phyloP scores from a whole-genome alignment of 208 protist species.

The Herpetomonas tarakana region DNA sequence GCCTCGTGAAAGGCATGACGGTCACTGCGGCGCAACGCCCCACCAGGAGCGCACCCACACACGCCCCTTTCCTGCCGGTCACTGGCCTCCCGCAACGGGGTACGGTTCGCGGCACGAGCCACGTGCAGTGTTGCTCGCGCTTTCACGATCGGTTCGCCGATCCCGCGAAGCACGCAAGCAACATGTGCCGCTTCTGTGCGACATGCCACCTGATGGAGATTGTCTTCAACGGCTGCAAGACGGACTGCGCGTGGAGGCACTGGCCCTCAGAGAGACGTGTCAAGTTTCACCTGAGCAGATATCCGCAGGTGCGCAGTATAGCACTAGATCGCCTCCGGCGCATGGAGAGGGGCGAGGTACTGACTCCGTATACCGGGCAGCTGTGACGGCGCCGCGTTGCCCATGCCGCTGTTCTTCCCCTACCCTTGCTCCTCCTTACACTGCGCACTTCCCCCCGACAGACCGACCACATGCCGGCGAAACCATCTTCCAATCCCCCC shows the following conservation, averaged over 20 bases:
- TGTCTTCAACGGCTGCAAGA: conserved; percentile 49
- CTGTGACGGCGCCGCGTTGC: conserved; percentile 1
- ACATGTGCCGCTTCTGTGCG: conserved; percentile 54
- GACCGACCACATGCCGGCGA: too few relatives aligned
- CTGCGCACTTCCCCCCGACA: too few relatives aligned
- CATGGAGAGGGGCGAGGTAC: conserved; percentile 24
- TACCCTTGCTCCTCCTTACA: too few relatives aligned
- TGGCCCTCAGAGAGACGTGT: conserved; percentile 60
- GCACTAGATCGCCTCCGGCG: conserved; percentile 33
- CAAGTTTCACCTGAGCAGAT: conserved; percentile 33
- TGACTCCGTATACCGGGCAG: conserved; percentile 28
- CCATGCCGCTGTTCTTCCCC: neutral
- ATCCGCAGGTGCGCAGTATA: conserved; percentile 29
- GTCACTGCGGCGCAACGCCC: neutral
- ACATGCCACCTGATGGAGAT: conserved; percentile 74
- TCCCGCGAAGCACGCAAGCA: conserved; percentile 35
- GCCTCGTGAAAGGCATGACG: neutral
- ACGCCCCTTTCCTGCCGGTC: too few relatives aligned
- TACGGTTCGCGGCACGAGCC: neutral
- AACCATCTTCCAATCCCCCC: too few relatives aligned
- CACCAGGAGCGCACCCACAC: neutral
- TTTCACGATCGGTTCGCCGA: conserved; percentile 56
- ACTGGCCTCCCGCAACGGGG: too few relatives aligned
- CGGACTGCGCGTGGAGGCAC: conserved; percentile 55
- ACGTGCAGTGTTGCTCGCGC: conserved; percentile 34